Evolutionary conservation across 768 basidiomycete genomes (phyloP), one percentile per base, ranked within the genome.

Genomic region (Leucocoprinus leucothites): DNA sequence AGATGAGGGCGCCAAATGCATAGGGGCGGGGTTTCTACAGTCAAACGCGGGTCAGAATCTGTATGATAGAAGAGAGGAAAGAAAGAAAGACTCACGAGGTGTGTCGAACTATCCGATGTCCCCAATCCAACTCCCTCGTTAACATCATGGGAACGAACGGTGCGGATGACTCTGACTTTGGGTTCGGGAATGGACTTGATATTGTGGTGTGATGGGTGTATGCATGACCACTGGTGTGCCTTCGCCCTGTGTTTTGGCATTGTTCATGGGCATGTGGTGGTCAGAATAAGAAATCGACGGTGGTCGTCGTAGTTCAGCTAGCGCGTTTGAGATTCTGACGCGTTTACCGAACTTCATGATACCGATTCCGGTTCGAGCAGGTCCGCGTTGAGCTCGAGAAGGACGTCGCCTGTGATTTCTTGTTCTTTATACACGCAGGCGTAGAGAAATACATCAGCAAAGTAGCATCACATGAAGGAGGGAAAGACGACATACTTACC

Each of bases 321-420:
- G 97, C 22, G 93, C 93, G 60, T 96, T 94, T 22, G 90, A 87
- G 53, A 99, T 94, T 53, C 92, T 86, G 68, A 92, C 80, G 16
- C 97, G 91, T 67, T 97, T 97, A 11, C 97, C 97, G 61, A 96
- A 97, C 3, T 93, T 93, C 64, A 80, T 75, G 60, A 99, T 93
- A 21, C 94, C 97, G 51, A 99, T 87, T 73, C 98, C 95, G 9
- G 74, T 73, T 98, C 98, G 63, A 99, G 86, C 16, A 97, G 78
- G 64, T 87, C 89, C 51, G 87, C 83, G 59, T 98, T 94, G 57
- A 98, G 87, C 64, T 97, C 96, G 53, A 98, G 84, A 7, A 99
- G 82, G 28, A 98, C 91, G 63, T 99, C 97, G 18, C 97, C 97
- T 0, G 94, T 91, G 51, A 99, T 98, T 74, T 99, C 97, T 84